Evolutionary conservation across 2,329 filamentous ascomycete species (phyloP).

Genomic region (Xylaria sp.): DNA sequence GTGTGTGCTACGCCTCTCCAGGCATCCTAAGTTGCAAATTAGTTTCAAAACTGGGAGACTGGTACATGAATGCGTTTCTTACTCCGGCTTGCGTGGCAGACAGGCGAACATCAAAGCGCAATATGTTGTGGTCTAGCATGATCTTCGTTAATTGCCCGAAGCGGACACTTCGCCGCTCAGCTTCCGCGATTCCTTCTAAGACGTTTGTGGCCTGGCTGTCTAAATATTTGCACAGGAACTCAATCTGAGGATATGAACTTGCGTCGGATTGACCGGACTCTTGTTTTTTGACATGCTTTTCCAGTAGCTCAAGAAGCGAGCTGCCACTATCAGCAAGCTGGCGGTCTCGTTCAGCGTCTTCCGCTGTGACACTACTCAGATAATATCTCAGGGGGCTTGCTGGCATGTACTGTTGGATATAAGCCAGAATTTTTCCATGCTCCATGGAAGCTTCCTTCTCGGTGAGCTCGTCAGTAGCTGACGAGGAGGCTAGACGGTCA

Average conservation of each 20-base stretch:
- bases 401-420: slow-evolving; percentile 74
- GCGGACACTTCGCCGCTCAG: slow-evolving; percentile 70
- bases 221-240: slow-evolving; percentile 66
- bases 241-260: slow-evolving; percentile 64
- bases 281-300: slow-evolving; percentile 54
- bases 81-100: slow-evolving; percentile 45
- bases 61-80: slow-evolving; percentile 37
- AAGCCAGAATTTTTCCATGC: slow-evolving; percentile 72
- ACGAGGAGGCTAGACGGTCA: slow-evolving; percentile 72
- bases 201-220: slow-evolving; percentile 62
- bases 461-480: slow-evolving; percentile 71
- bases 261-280: slow-evolving; percentile 53
- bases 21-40: slow-evolving; percentile 40
- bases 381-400: slow-evolving; percentile 69
- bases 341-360: slow-evolving; percentile 57
- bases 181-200: slow-evolving; percentile 71
- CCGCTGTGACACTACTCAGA: slow-evolving; percentile 56
- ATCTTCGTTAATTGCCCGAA: slow-evolving; percentile 63
- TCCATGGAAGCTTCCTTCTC: slow-evolving; percentile 82
- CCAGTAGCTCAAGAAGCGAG: slow-evolving; percentile 55
- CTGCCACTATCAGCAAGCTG: slow-evolving; percentile 50
- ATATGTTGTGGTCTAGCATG: slow-evolving; percentile 51
- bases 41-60: neutral
- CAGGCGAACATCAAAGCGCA: slow-evolving; percentile 64
- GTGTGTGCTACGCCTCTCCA: slow-evolving; percentile 46